phyloP scores from a whole-genome alignment of 1,139 yeast genomes.

The Candida sp. region DNA sequence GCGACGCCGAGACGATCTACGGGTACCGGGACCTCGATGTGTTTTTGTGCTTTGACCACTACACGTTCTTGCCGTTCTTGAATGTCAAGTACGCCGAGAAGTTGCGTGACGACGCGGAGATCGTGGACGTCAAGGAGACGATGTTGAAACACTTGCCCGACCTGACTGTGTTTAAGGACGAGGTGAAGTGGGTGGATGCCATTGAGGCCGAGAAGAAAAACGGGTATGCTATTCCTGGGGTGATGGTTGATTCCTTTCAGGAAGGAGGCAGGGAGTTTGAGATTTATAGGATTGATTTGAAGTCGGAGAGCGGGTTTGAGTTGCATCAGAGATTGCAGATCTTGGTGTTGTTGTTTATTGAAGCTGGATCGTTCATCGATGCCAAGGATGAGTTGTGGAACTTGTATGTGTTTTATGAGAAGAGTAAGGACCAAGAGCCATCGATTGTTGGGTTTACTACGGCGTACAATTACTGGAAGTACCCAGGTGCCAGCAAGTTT shows the following conservation, averaged over 20 bases:
- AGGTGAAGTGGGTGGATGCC: conserved; percentile 64
- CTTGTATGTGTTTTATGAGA: conserved; percentile 52
- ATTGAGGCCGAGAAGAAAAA: conserved; percentile 51
- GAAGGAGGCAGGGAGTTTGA: conserved; percentile 33
- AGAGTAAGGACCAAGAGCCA: conserved; percentile 30
- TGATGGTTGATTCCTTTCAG: conserved; percentile 38
- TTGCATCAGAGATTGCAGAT: conserved; percentile 78
- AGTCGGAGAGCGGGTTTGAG: conserved; percentile 45
- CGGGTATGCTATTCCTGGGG: conserved; percentile 52
- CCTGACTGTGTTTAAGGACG: conserved; percentile 64
- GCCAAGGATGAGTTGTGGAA: conserved; percentile 78
- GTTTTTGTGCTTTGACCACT: conserved; percentile 51
- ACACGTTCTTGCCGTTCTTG: conserved; percentile 49
- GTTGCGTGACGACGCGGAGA: conserved; percentile 47
- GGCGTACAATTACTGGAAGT: conserved; percentile 84
- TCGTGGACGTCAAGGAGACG: conserved; percentile 55
- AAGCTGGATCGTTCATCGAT: conserved; percentile 93
- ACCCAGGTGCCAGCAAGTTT: conserved; percentile 58
- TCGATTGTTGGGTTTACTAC: conserved; percentile 81
- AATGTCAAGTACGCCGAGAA: conserved; percentile 61
- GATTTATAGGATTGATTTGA: conserved; percentile 44
- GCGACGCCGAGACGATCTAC: conserved; percentile 87
- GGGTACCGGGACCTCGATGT: conserved; percentile 77
- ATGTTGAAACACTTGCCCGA: conserved; percentile 64
- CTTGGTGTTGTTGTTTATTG: conserved; percentile 82